Base-by-base conservation (phyloP, 192 early-diverging fungal species). In the Entomortierella parvispora region DNA sequence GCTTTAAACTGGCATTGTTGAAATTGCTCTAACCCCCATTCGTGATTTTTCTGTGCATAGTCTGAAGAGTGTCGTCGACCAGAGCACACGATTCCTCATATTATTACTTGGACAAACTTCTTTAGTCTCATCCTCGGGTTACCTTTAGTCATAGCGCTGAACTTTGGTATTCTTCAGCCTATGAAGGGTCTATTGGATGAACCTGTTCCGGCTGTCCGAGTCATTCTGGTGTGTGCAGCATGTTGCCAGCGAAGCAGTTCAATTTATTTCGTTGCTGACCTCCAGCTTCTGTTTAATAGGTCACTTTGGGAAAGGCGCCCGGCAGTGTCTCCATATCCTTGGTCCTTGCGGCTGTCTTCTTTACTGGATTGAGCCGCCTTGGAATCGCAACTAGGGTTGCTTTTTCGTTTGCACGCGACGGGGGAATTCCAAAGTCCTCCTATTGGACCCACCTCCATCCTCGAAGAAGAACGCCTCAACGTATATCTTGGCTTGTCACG, bases 141-240 rank as follows among this genome's bases (percentile, higher is more conserved):
- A 1, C 72, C 65, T 26, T 18, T 76, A 7, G 40, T 76, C n/a
- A 44, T 76, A 5, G 59, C 20, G 3, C 53, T 76, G n/a, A 68
- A 76, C 43, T 68, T 62, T 20, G 59, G 58, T 1, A 37, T 56
- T 22, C 5, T 68, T 3, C 57, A 76, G 14, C 65, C 72, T 3
- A 68, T 76, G 29, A 62, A 62, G 17, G 72, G 72, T 25, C 46
- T 76, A 34, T 45, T 76, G 22, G 71, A 75, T 18, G 72, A 76
- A 23, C 25, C 58, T 14, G 53, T 59, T 5, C 72, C 72, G 33
- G 58, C 58, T 42, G 65, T 76, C 59, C 29, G 58, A 44, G 53
- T 76, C 2, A 55, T 76, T 12, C 33, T 76, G 34, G 72, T 76
- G 50, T 49, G 70, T 23, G 10, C 5, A 37, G 6, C n/a, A 17